These are phyloP conservation scores for Kazachstania viticola DNA, from an alignment of 805 yeast genomes.

Conservation along the genomic window DNA sequence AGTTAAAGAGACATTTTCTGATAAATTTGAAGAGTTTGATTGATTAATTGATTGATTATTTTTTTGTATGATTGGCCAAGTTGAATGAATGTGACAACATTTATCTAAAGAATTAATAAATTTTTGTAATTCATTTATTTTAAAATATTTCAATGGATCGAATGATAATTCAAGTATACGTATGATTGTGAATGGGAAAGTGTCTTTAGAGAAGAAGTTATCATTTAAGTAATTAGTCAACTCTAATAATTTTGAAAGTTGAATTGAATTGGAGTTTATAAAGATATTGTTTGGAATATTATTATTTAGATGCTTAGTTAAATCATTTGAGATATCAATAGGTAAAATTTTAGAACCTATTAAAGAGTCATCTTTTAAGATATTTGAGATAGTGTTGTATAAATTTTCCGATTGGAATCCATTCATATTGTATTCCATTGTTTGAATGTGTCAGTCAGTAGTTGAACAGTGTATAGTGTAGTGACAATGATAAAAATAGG, in stretches of 20 bases:
- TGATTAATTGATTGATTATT: too few species aligned
- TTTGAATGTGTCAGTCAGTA: too few species aligned
- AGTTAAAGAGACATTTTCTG: conserved; percentile 20
- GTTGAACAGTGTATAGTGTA: too few species aligned
- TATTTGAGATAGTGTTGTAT: too few species aligned
- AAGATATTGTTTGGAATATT: conserved; percentile 3
- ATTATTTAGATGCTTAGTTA: too few species aligned
- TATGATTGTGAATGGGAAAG: conserved; percentile 37
- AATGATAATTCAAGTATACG: conserved; percentile 36
- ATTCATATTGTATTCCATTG: too few species aligned
- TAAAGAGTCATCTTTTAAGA: conserved; percentile 5
- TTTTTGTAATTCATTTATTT: conserved; percentile 28
- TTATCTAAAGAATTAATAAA: conserved; percentile 33
- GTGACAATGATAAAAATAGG: too few species aligned
- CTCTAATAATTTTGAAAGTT: conserved; percentile 5
- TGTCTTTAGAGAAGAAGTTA: conserved; percentile 9
- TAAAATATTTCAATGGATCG: conserved; percentile 33
- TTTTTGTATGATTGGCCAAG: too few species aligned
- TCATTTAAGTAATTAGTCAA: conserved; percentile 8
- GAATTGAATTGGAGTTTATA: too few species aligned
- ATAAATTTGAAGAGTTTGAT: too few species aligned
- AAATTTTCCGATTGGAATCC: too few species aligned
- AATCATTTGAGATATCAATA: not conserved
- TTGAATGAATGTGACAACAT: conserved; percentile 16
- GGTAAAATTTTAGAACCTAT: not conserved